phyloP scores from a whole-genome alignment of 2,329 filamentous ascomycete species.

The Paecilomyces formosus region DNA sequence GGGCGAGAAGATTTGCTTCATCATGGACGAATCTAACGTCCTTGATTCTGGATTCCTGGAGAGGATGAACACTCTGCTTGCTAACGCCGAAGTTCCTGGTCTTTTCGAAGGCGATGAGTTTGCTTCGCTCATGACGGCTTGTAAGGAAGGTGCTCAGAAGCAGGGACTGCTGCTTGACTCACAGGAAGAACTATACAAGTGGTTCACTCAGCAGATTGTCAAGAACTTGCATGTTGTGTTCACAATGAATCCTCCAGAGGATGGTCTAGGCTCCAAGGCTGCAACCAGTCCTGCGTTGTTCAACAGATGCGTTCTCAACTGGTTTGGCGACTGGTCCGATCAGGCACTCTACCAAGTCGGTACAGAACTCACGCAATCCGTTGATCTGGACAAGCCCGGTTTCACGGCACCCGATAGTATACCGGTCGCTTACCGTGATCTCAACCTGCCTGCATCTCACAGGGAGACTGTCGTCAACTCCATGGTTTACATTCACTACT shows the following conservation, averaged over 20 bases:
- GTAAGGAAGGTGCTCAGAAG: conserved; percentile 94
- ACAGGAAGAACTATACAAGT: conserved; percentile 99
- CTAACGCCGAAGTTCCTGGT: conserved; percentile 98
- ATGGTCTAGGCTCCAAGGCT: conserved; percentile 88
- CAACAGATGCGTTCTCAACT: conserved; percentile 99
- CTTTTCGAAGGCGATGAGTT: conserved; percentile 99
- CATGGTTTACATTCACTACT: conserved; percentile 99
- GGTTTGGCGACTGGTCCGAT: conserved; percentile 99
- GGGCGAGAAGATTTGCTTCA: conserved; percentile 99
- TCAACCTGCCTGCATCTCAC: conserved; percentile 78
- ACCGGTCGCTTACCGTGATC: conserved; percentile 81
- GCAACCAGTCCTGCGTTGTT: conserved; percentile 96
- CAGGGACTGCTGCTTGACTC: conserved; percentile 94
- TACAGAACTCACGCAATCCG: conserved; percentile 88
- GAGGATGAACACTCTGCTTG: conserved; percentile 97
- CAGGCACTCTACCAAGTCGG: conserved; percentile 97
- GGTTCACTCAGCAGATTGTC: conserved; percentile 99
- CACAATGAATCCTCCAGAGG: conserved; percentile 98
- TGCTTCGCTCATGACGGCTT: conserved; percentile 96
- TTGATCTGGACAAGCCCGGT: conserved; percentile 83
- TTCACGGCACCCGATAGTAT: conserved; percentile 85
- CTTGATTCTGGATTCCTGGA: conserved; percentile 97
- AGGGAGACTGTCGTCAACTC: conserved; percentile 90
- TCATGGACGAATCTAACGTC: conserved; percentile 99
- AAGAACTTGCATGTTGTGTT: conserved; percentile 99